Percentiles rank a stretch among this genome's conserved stretches.
phyloP scores from a whole-genome alignment of 2,329 filamentous ascomycete species.

The Rutstroemia sp. region DNA sequence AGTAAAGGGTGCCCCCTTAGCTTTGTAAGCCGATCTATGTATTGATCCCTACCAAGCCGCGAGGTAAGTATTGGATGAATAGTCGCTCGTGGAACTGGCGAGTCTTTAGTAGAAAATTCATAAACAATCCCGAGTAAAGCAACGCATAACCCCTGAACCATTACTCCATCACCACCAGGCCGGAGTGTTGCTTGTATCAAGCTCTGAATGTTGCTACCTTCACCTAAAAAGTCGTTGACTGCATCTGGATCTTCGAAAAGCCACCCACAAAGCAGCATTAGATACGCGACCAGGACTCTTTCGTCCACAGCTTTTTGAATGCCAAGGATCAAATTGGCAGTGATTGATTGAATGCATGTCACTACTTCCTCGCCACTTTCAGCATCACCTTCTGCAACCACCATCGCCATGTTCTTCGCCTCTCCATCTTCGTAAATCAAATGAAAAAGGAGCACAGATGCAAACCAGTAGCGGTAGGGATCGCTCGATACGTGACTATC shows the following conservation, averaged over 20 bases:
- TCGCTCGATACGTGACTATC: conserved; percentile 58
- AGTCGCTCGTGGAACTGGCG: conserved; percentile 74
- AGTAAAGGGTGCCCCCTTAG: conserved; percentile 72
- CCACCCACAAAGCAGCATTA: conserved; percentile 86
- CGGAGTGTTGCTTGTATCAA: conserved; percentile 66
- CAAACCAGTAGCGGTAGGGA: conserved; percentile 86
- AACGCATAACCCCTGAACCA: conserved; percentile 77
- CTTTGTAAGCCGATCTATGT: conserved; percentile 72
- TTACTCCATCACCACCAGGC: conserved; percentile 48
- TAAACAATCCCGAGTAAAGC: conserved; percentile 83
- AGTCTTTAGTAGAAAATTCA: conserved; percentile 97
- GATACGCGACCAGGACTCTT: conserved; percentile 72
- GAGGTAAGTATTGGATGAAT: conserved; percentile 72
- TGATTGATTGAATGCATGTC: conserved; percentile 82
- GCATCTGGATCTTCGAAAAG: conserved; percentile 87
- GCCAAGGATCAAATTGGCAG: conserved; percentile 76
- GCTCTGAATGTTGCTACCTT: conserved; percentile 87
- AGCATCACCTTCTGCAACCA: conserved; percentile 81
- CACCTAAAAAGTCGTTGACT: conserved; percentile 85
- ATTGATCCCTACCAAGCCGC: conserved; percentile 77
- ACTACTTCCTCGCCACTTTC: conserved; percentile 89
- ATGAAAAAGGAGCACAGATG: conserved; percentile 78
- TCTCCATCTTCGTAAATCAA: conserved; percentile 72
- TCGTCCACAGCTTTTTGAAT: conserved; percentile 71
- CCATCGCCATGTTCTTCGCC: conserved; percentile 73